A percentile compares a stretch with the other conserved stretches of the same genome.
phyloP scores from a whole-genome alignment of 345 rosid genomes.

The Microcos paniculata region DNA sequence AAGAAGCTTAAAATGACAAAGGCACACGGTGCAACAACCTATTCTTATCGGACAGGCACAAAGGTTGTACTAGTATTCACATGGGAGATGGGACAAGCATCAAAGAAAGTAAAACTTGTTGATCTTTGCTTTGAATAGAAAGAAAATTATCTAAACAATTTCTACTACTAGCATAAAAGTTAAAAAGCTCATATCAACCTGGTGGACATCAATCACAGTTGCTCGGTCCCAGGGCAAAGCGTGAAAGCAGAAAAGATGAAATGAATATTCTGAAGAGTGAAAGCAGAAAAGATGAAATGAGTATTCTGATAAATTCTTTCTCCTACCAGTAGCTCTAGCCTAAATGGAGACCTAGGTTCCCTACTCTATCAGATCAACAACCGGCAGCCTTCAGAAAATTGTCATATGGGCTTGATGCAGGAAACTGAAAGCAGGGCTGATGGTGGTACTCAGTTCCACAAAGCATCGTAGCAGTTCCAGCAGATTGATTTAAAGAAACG shows the following conservation, averaged over 20 bases:
- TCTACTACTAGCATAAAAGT: too few species aligned
- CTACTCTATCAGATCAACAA: conserved; percentile 30
- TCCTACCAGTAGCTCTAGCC: not conserved
- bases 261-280: not conserved
- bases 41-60: too few species aligned
- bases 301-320: too few species aligned
- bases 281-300: not conserved
- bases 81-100: too few species aligned
- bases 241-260: not conserved
- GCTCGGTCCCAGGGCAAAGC: not conserved
- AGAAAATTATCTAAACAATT: too few species aligned
- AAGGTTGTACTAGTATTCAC: too few species aligned
- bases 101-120: too few species aligned
- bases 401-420: conserved; percentile 58
- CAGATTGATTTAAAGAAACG: conserved; percentile 20
- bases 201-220: not conserved
- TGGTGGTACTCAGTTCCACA: conserved; percentile 49
- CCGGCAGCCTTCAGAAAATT: conserved; percentile 59
- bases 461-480: conserved; percentile 23
- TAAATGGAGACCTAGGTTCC: not conserved
- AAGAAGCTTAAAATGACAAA: too few species aligned
- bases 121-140: too few species aligned
- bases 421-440: conserved; percentile 49
- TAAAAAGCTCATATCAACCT: not conserved
- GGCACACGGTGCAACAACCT: too few species aligned